phyloP scores from a whole-genome alignment of 1,284 basidiomycete genomes.

The Exobasidium cylindrosporum region DNA sequence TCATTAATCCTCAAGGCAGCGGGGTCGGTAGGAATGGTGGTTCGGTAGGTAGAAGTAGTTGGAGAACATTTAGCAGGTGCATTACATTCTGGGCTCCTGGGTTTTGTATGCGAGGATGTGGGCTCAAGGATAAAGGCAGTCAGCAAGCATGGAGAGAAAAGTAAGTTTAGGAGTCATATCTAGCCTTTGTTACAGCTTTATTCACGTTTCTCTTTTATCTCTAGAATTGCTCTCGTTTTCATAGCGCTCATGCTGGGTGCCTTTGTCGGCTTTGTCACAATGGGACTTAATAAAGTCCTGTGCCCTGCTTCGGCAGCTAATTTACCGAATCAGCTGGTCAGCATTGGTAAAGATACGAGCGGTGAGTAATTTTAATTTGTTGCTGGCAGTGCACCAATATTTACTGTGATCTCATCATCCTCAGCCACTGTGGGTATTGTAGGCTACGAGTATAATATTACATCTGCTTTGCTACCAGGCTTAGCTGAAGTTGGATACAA shows the following conservation, averaged over 20 bases:
- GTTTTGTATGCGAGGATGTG: conserved; percentile 55
- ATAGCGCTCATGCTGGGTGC: conserved; percentile 64
- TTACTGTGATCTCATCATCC: conserved; percentile 21
- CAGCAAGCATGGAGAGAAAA: conserved; percentile 55
- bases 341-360: conserved; percentile 10
- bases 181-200: neutral
- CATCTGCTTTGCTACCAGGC: conserved; percentile 60
- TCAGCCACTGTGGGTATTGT: conserved; percentile 70
- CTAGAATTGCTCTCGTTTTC: conserved; percentile 38
- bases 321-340: conserved; percentile 11
- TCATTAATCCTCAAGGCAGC: conserved; percentile 65
- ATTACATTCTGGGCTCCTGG: conserved; percentile 52
- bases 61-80: conserved; percentile 31
- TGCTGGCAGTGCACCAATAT: neutral
- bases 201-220: neutral
- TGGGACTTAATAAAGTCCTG: conserved; percentile 86
- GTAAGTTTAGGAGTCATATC: conserved; percentile 6
- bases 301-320: conserved; percentile 66
- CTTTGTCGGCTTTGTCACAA: conserved; percentile 83
- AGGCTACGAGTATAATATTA: conserved; percentile 75
- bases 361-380: neutral
- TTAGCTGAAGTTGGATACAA: conserved; percentile 64
- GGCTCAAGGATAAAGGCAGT: conserved; percentile 36
- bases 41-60: conserved; percentile 24
- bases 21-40: conserved; percentile 20